Evolutionary conservation across 768 basidiomycete genomes (phyloP), one percentile per base, ranked within the genome.

Genomic region (Lenzites betulinus): DNA sequence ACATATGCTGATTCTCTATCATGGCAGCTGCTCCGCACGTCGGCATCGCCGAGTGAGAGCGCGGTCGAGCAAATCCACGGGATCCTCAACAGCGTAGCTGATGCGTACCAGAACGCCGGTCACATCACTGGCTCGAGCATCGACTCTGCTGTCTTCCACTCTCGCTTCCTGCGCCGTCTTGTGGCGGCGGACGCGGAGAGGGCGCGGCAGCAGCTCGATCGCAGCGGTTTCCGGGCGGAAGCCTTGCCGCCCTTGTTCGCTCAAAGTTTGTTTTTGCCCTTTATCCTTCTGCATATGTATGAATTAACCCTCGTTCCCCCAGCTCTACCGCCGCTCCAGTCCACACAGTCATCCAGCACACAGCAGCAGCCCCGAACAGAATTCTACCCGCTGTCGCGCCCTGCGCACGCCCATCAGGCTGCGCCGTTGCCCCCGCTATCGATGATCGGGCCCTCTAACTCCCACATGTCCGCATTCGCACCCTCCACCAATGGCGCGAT

Each of bases 41-140:
- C 78, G 54, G 71, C 82, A 48, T 83, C 85, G 65, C 74, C 91
- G 60, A 79, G 80, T 61, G 85, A 86, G 54, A 81, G 81, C 48
- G 84, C 86, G 43, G 77, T 82, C 4, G 78, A 83, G 46, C 84
- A 91, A 58, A 88, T 92, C 18, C 82, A 92, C 68, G 67, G 74
- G 9, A 75, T 83, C 13, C 92, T 93, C 63, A 76, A 79, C 46
- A 81, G 83, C 67, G 86, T 90, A 5, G 90, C 90, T 11, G 87
- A 90, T 65, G 89, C 90, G 0, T 93, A 92, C 69, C 81, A 87
- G 52, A 86, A 88, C 57, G 88, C 89, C 16, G 87, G 89, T 11
- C 74, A 79, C 36, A 73, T 84, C 46, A 84, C 85, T 18, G 64
- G 54, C 20, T 79, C 83, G 5, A 81, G 83, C 26, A 83, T 85